phyloP scores from a whole-genome alignment of 306 rosid genomes.

The Lathyrus sativus region DNA sequence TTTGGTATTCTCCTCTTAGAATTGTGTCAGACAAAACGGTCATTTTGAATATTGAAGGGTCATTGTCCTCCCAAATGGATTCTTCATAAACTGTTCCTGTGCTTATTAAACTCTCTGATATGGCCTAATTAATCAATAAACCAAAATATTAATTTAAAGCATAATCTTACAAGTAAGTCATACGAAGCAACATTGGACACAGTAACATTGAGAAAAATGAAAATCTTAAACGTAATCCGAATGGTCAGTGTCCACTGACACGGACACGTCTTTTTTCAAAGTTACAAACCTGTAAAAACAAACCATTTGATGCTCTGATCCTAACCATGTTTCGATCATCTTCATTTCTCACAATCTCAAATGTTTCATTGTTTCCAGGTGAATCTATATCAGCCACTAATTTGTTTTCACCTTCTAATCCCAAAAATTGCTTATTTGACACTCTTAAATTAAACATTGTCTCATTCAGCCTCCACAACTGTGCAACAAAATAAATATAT shows the following conservation, averaged over 20 bases:
- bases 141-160: background rate
- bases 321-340: slow-evolving; percentile 48
- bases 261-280: no score
- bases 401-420: slow-evolving; percentile 41
- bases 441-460: slow-evolving; percentile 60
- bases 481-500: slow-evolving; percentile 1
- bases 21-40: slow-evolving; percentile 35
- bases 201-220: no score
- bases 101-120: slow-evolving; percentile 41
- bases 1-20: slow-evolving; percentile 65
- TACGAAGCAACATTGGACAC: no score
- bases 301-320: slow-evolving; percentile 55
- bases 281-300: slow-evolving; percentile 54
- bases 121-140: slow-evolving; percentile 41
- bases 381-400: slow-evolving; percentile 43
- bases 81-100: slow-evolving; percentile 58
- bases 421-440: slow-evolving; percentile 53
- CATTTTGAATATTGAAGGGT: slow-evolving; percentile 68
- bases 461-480: slow-evolving; percentile 70
- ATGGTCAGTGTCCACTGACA: no score
- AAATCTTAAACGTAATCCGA: no score
- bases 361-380: slow-evolving; percentile 49
- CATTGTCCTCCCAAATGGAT: slow-evolving; percentile 57
- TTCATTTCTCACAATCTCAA: slow-evolving; percentile 54
- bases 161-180: background rate